Conservation (phyloP, 2,329 filamentous ascomycete species). For the Fusarium goolgardi region DNA sequence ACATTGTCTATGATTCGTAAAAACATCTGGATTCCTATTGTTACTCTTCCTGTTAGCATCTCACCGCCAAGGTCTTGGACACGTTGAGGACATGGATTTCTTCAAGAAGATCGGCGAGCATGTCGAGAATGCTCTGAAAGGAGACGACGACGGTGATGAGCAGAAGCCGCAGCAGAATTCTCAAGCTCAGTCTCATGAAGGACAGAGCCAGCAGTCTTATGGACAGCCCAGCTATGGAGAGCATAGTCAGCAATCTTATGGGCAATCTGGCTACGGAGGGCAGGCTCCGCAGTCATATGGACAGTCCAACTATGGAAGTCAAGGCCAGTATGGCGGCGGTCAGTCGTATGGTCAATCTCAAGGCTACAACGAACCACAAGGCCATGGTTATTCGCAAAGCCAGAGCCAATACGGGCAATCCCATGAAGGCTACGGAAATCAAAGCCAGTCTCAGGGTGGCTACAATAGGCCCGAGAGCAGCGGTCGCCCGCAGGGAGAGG, state of each 20-base stretch:
- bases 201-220: conserved; percentile 14
- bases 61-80: conserved; percentile 8
- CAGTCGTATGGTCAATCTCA: conserved; percentile 14
- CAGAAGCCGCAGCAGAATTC: conserved; percentile 54
- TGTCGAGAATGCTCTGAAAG: conserved; percentile 45
- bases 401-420: conserved; percentile 17
- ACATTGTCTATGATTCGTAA: not conserved
- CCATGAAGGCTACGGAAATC: conserved; percentile 16
- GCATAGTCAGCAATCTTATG: not conserved
- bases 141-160: conserved; percentile 53
- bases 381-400: conserved; percentile 39
- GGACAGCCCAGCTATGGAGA: not conserved
- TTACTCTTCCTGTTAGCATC: not conserved
- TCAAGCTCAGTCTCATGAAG: conserved; percentile 50
- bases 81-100: conserved; percentile 48
- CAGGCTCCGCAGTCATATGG: not conserved
- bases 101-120: conserved; percentile 50
- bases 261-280: not conserved
- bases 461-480: not conserved
- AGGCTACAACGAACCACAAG: conserved; percentile 52
- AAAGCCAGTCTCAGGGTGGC: not conserved
- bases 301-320: not conserved
- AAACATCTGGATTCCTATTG: not conserved
- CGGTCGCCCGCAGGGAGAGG: conserved; percentile 7
- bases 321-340: not conserved